Conservation (phyloP, 2,329 filamentous ascomycete genomes). For the Lachnellula subtilissima region DNA sequence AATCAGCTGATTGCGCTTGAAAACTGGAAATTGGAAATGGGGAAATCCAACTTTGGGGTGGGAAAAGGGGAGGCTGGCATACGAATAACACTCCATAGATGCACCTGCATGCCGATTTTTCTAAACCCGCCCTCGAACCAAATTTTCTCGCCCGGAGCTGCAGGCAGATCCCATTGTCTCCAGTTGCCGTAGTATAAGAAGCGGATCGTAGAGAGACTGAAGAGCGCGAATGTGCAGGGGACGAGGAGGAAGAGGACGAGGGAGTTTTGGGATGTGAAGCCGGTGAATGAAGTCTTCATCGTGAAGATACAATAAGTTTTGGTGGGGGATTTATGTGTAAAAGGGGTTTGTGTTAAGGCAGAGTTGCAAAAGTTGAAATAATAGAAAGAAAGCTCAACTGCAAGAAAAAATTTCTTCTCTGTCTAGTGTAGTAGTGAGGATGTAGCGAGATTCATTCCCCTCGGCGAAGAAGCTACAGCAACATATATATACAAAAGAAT, state of each 20-base stretch:
- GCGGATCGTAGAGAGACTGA: neutral
- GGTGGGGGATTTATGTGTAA: no score
- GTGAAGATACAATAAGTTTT: no score
- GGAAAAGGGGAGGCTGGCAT: neutral
- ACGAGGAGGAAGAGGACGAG: conserved; percentile 5
- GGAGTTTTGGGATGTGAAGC: conserved; percentile 5
- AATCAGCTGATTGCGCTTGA: no score
- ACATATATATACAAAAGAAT: no score
- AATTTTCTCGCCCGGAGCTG: conserved; percentile 1
- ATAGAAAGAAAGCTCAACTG: no score
- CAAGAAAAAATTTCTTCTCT: no score
- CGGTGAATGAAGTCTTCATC: neutral
- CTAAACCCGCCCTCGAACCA: conserved; percentile 1
- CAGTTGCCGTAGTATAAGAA: neutral
- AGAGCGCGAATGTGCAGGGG: conserved; percentile 4
- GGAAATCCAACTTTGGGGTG: neutral
- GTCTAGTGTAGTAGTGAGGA: no score
- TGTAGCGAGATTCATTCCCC: no score
- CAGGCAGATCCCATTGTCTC: neutral
- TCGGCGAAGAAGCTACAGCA: no score
- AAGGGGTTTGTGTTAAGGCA: no score
- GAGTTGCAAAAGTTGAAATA: no score
- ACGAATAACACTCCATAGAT: conserved; percentile 14
- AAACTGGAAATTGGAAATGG: neutral
- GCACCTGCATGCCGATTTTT: conserved; percentile 2